Evolutionary conservation across 345 rosid species (phyloP).

Genomic region (Lepidium sativum): DNA sequence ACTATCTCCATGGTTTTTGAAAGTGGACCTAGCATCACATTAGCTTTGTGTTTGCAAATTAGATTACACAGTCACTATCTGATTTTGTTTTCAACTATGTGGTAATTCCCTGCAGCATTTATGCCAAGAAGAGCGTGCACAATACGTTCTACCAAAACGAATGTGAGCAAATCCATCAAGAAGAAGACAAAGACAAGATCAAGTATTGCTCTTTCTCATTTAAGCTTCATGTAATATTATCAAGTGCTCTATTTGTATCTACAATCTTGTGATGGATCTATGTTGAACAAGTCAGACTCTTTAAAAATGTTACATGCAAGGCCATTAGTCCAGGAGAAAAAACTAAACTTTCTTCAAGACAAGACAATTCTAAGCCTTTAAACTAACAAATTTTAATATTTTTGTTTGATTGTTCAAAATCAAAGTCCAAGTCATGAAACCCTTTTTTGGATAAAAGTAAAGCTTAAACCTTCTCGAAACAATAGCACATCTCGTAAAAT

Average conservation of each 20-base stretch:
- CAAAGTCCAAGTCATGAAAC: no score
- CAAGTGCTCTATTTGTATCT: not conserved
- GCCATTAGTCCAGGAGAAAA: not conserved
- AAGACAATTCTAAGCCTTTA: no score
- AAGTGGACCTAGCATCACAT: not conserved
- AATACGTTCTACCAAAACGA: conserved; percentile 67
- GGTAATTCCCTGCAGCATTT: conserved; percentile 39
- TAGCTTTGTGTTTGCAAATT: not conserved
- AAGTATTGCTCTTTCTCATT: not conserved
- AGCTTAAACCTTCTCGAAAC: not conserved
- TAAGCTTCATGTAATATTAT: conserved; percentile 7
- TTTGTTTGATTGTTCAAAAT: no score
- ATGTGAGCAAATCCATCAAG: conserved; percentile 18
- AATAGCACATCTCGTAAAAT: not conserved
- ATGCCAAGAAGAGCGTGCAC: conserved; percentile 78
- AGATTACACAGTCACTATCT: not conserved
- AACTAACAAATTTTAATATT: no score
- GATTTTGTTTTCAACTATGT: not conserved
- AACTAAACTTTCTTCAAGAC: not conserved
- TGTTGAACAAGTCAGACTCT: not conserved
- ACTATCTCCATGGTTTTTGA: not conserved
- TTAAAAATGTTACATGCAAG: not conserved
- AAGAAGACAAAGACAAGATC: not conserved
- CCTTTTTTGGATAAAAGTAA: no score
- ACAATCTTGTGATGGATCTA: not conserved